Evolutionary conservation across 176 grass and related monocot species (phyloP).

Genomic region (Raddia guianensis): DNA sequence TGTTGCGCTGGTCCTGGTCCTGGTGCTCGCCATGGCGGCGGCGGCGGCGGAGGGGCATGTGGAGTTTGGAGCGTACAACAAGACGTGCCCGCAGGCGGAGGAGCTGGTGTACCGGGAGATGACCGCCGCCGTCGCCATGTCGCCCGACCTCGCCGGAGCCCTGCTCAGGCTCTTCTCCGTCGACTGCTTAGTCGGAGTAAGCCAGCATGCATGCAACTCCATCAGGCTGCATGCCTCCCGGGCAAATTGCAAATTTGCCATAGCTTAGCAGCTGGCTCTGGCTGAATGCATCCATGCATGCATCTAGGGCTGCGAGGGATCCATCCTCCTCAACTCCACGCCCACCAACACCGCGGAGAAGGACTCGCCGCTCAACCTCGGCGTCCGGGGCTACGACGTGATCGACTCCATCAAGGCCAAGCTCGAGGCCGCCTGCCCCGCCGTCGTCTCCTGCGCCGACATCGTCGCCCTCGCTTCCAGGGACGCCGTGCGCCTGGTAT

Average conservation of each 20-base stretch:
- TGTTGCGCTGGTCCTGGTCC: background rate
- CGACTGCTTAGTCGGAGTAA: slow-evolving; percentile 57
- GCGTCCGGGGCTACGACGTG: slow-evolving; percentile 50
- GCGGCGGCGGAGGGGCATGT: slow-evolving; percentile 39
- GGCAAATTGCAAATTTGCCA: too few relatives aligned
- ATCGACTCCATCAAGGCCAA: slow-evolving; percentile 67
- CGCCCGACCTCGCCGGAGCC: slow-evolving; percentile 51
- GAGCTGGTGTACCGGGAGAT: slow-evolving; percentile 57
- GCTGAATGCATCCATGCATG: too few relatives aligned
- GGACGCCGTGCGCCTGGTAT: slow-evolving; percentile 24
- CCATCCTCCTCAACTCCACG: slow-evolving; percentile 69
- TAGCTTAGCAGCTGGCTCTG: too few relatives aligned
- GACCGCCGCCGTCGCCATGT: slow-evolving; percentile 37
- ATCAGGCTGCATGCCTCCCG: too few relatives aligned
- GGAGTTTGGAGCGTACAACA: slow-evolving; percentile 56
- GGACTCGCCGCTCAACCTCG: slow-evolving; percentile 61
- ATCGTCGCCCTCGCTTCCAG: slow-evolving; percentile 76
- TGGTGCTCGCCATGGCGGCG: background rate
- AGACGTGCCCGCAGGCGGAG: slow-evolving; percentile 69
- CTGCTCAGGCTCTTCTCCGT: slow-evolving; percentile 70
- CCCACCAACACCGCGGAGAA: slow-evolving; percentile 62
- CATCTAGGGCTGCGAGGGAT: slow-evolving; percentile 67
- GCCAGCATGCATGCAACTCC: too few relatives aligned
- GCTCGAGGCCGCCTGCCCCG: slow-evolving; percentile 62
- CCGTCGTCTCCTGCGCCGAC: slow-evolving; percentile 81